Evolutionary conservation across 768 basidiomycete species (phyloP), one percentile per base, ranked within the genome.

Genomic region (Lactifluus rugatus): DNA sequence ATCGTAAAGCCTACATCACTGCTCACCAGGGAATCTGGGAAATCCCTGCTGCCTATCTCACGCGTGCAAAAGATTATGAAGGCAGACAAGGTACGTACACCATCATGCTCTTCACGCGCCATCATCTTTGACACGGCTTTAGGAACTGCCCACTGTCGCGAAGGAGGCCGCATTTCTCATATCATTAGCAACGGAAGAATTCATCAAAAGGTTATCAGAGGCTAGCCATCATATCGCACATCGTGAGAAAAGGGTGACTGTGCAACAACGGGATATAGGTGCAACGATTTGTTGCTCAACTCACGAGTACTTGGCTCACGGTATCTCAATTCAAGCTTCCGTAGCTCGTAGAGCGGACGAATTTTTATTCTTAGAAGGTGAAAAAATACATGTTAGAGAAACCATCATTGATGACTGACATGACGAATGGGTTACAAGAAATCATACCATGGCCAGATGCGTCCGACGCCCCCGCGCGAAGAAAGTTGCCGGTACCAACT

Each of bases 51-150:
- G 47, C 92, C 92, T 0, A 76, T 88, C 52, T 74, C 86, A 2
- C 79, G 88, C 59, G 85, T 94, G 41, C 90, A 91, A 69, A 84
- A 77, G 72, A 89, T 93, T 48, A 76, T 92, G 62, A 93, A 89
- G 66, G 90, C 86, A 6, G 92, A 94, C 71, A 86, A 85, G 76
- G 92, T 81, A 54, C 57, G 72, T 69, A 7, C 48, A 39, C 36
- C 39, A 37, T 28, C 48, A 17, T 16, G 28, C 34, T 48, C 19
- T 31, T 13, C 51, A 42, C 31, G 9, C 19, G 14, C 16, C 8
- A 21, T 26, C 19, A 32, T n/a, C 25, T 9, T 25, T 36, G 32
- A 59, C 19, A 17, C 19, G 21, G 31, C 28, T 47, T 36, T 28
- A 91, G 89, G 89, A 91, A 46, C 78, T 92, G 52, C 83, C 87